Conservation (phyloP, 176 grass and related monocot genomes). For the Coix lacrymajobi region DNA sequence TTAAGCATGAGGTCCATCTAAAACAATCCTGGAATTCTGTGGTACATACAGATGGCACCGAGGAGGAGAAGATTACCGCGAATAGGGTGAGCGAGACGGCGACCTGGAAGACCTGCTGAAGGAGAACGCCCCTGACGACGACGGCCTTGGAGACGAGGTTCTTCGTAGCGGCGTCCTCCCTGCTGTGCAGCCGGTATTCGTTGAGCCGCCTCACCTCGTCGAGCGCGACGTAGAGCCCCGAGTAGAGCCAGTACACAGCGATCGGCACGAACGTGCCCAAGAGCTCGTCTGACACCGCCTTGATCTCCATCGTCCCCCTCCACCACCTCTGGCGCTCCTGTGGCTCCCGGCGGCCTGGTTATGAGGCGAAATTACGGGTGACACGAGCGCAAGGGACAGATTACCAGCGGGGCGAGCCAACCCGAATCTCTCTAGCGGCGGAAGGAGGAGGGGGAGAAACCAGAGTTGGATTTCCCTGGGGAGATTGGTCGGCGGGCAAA, state of each 20-base stretch:
- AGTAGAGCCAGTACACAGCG: conserved; percentile 84
- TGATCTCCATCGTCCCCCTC: too few relatives aligned
- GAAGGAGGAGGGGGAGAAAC: too few relatives aligned
- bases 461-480: too few relatives aligned
- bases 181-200: conserved; percentile 67
- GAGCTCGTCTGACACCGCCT: conserved; percentile 68
- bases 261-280: conserved; percentile 88
- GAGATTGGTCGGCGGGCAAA: too few relatives aligned
- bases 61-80: conserved; percentile 38
- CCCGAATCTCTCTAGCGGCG: too few relatives aligned
- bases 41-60: neutral
- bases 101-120: conserved; percentile 80
- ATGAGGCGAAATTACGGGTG: too few relatives aligned
- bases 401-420: too few relatives aligned
- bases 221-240: conserved; percentile 58
- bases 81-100: conserved; percentile 73
- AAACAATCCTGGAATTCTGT: neutral
- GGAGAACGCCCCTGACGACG: conserved; percentile 77
- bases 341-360: too few relatives aligned
- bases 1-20: neutral
- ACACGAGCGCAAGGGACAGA: too few relatives aligned
- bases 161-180: conserved; percentile 55
- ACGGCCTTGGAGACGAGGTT: conserved; percentile 60
- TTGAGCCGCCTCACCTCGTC: conserved; percentile 40
- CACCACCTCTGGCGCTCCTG: too few relatives aligned